Base-by-base conservation (phyloP, 2,329 filamentous ascomycete genomes). In the Massarina eburnea region DNA sequence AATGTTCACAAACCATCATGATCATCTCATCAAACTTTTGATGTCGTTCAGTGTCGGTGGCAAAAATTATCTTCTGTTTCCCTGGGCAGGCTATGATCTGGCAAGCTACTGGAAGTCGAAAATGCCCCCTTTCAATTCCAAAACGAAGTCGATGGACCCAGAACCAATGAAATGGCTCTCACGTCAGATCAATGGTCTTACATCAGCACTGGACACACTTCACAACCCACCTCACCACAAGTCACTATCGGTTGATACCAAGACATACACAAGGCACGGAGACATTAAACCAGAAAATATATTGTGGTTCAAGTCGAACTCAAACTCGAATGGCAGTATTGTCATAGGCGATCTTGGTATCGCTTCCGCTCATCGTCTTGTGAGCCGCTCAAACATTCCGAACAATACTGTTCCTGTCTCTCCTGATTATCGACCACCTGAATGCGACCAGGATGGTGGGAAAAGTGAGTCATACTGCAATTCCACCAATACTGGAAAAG, bases 261-360 rank as follows among this genome's bases (percentile, higher is more conserved):
- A 29, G 26, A 41, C 18, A 36, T 45, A 32, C 26, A 41, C 18
- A 32, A 29, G 42, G 27, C 46, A 49, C 18, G 46, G 46, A n/a
- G 46, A 49, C 26, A 15, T 49, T 7, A 49, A 49, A 24, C 42
- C 46, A 9, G 36, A 49, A 26, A 49, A 49, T 21, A 45, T 49
- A 10, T 21, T 49, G 3, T 49, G 41, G 35, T 39, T 36, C 21
- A 24, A 35, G 15, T 32, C 33, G 3, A 24, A 29, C n/a, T 21
- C 36, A 17, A 10, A 39, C 14, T 6, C 9, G 7, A 21, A 45
- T 12, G 46, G 41, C 10, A 45, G 45, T 4, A 18, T 49, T 20
- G 46, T 45, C n/a, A 41, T 49, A 17, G 41, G 27, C 2, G 46
- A 49, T 22, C 26, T 49, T 15, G 46, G 46, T 5, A 34, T 49